These are phyloP conservation scores for Aureobasidium leucospermi DNA, from an alignment of 2,329 filamentous ascomycete genomes.

Conservation along the genomic window DNA sequence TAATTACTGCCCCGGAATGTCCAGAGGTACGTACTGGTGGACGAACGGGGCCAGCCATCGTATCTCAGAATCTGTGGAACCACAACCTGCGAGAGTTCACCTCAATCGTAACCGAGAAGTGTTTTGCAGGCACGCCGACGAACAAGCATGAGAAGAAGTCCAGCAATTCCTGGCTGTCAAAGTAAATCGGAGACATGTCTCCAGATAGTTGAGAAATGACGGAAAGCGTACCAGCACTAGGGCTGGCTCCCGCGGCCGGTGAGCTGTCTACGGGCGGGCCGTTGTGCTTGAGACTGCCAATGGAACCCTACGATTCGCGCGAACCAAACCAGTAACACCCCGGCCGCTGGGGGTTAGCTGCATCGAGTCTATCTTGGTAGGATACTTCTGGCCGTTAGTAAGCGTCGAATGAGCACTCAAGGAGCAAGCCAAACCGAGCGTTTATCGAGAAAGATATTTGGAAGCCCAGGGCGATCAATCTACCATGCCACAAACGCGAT, in stretches of 20 bases:
- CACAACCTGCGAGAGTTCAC: neutral
- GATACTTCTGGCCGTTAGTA: neutral
- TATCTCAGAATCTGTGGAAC: neutral
- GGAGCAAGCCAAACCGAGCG: slow-evolving; percentile 2
- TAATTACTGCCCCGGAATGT: slow-evolving; percentile 2
- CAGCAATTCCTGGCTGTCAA: neutral
- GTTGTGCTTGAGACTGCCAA: neutral
- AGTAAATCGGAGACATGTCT: neutral
- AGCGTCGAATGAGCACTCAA: neutral
- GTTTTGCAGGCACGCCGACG: neutral
- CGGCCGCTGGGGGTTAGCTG: neutral
- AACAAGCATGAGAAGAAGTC: neutral
- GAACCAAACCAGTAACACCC: neutral
- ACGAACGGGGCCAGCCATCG: neutral
- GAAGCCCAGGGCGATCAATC: slow-evolving; percentile 2
- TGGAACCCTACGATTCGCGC: slow-evolving; percentile 2
- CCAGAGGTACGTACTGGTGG: neutral
- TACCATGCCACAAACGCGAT: neutral
- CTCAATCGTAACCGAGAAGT: neutral
- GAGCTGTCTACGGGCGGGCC: slow-evolving; percentile 9
- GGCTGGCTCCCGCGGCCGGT: neutral
- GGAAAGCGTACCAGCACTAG: neutral
- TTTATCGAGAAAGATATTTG: neutral
- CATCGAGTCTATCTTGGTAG: neutral
- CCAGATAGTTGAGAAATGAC: neutral